A percentile compares a stretch with the other conserved stretches of the same genome.
Evolutionary conservation across 2,329 filamentous ascomycete species (phyloP).

Genomic region (Fusarium zealandicum): DNA sequence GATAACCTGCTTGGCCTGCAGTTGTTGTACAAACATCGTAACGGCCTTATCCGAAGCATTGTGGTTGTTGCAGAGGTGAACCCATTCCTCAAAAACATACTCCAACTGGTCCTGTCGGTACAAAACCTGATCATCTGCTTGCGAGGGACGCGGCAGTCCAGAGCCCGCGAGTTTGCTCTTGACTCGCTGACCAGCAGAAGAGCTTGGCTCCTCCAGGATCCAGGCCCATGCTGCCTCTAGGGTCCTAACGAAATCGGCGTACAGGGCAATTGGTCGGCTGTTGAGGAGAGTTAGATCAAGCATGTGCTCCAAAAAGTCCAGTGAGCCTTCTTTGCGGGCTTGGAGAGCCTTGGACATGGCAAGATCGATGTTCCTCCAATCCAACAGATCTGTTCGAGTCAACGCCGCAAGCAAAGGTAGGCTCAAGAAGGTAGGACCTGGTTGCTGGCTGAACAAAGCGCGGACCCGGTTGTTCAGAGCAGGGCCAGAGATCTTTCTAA

Average conservation of each 20-base stretch:
- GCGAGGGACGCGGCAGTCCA: conserved; percentile 48
- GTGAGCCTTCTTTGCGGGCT: conserved; percentile 72
- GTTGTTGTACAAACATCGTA: conserved; percentile 81
- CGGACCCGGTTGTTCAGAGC: conserved; percentile 63
- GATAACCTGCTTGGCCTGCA: conserved; percentile 78
- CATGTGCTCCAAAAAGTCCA: conserved; percentile 82
- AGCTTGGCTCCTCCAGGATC: conserved; percentile 75
- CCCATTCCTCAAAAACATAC: conserved; percentile 97
- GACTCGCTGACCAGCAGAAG: conserved; percentile 71
- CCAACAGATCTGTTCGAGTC: conserved; percentile 66
- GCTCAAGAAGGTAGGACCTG: conserved; percentile 62
- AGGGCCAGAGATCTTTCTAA: conserved; percentile 66
- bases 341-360: conserved; percentile 77
- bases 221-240: conserved; percentile 82
- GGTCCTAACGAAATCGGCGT: conserved; percentile 85
- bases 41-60: conserved; percentile 76
- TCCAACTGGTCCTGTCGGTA: conserved; percentile 83
- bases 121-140: conserved; percentile 57
- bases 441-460: conserved; percentile 63
- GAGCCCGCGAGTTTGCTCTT: conserved; percentile 65
- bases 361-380: conserved; percentile 71
- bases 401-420: conserved; percentile 65
- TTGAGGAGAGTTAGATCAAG: conserved; percentile 81
- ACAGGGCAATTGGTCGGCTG: conserved; percentile 78
- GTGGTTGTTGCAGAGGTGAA: conserved; percentile 80